These are phyloP conservation scores for Teratosphaeria zuluensis DNA, from an alignment of 2,329 filamentous ascomycete genomes.

Conservation along the genomic window DNA sequence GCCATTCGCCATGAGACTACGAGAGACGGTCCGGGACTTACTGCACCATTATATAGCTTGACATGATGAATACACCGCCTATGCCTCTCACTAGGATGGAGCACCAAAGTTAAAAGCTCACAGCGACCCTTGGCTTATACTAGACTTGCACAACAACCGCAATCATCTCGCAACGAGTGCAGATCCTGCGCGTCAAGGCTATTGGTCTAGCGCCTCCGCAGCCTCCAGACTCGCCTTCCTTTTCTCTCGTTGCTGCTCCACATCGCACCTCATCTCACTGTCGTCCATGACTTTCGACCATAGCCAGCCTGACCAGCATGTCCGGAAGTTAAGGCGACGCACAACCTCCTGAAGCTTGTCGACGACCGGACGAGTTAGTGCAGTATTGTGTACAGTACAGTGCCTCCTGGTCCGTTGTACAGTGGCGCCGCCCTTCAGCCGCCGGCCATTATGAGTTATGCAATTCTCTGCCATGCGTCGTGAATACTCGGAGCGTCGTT, in stretches of 20 bases:
- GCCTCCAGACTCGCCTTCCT: background rate
- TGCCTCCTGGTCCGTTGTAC: background rate
- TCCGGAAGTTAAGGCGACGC: background rate
- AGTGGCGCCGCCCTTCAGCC: slow-evolving; percentile 4
- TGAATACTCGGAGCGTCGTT: slow-evolving; percentile 1
- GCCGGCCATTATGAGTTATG: slow-evolving; percentile 1
- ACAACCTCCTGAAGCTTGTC: background rate
- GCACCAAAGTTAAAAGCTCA: no score
- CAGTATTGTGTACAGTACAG: background rate
- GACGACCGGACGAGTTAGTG: background rate
- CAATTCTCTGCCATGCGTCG: slow-evolving; percentile 3
- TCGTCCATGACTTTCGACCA: background rate
- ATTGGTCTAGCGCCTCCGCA: background rate
- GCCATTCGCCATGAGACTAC: background rate
- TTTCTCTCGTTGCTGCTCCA: background rate
- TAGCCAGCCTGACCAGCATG: background rate
- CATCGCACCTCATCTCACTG: background rate
- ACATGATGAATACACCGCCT: background rate
- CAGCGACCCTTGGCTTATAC: background rate
- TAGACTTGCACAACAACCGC: background rate
- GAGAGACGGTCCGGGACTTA: background rate
- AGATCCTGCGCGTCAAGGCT: background rate
- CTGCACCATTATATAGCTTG: background rate
- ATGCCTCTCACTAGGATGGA: no score
- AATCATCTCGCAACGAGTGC: background rate